Evolutionary conservation across 2,329 filamentous ascomycete species (phyloP).

Genomic region (Arthroderma sp.): DNA sequence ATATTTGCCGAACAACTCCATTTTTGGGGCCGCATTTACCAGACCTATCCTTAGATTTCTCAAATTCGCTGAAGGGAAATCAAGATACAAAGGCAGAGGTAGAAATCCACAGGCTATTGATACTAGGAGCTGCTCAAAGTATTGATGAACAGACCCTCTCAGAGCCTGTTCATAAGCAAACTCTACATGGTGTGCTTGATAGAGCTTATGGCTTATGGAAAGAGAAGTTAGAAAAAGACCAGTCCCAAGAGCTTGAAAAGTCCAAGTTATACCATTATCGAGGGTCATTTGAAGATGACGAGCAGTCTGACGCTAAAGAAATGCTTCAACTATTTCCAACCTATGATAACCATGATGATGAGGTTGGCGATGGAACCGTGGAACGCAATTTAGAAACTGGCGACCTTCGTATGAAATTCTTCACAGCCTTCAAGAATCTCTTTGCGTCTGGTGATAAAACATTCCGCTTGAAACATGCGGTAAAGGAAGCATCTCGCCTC

Average conservation of each 20-base stretch:
- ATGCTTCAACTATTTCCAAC: slow-evolving; percentile 72
- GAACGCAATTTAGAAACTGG: slow-evolving; percentile 34
- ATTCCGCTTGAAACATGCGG: slow-evolving; percentile 22
- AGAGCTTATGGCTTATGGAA: slow-evolving; percentile 71
- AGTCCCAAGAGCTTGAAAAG: slow-evolving; percentile 59
- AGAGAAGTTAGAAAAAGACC: slow-evolving; percentile 61
- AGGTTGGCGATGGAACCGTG: slow-evolving; percentile 27
- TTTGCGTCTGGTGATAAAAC: slow-evolving; percentile 24
- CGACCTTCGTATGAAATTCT: slow-evolving; percentile 49
- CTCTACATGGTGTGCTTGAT: slow-evolving; percentile 56
- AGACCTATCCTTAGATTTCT: not conserved
- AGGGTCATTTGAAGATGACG: slow-evolving; percentile 63
- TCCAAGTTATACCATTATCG: slow-evolving; percentile 73
- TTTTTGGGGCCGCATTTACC: slow-evolving; percentile 25
- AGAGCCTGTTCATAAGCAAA: slow-evolving; percentile 36
- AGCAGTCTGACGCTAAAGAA: slow-evolving; percentile 61
- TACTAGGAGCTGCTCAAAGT: slow-evolving; percentile 25
- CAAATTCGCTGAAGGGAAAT: not conserved
- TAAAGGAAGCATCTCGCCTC: slow-evolving; percentile 26
- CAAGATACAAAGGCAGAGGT: slow-evolving; percentile 19
- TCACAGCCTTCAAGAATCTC: slow-evolving; percentile 45
- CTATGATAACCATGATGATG: slow-evolving; percentile 48
- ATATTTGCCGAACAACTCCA: slow-evolving; percentile 28
- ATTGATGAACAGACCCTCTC: slow-evolving; percentile 29
- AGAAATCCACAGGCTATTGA: slow-evolving; percentile 28